Evolutionary conservation across 2,329 filamentous ascomycete species (phyloP).

Genomic region (Nannizziopsis arthrosporioides): DNA sequence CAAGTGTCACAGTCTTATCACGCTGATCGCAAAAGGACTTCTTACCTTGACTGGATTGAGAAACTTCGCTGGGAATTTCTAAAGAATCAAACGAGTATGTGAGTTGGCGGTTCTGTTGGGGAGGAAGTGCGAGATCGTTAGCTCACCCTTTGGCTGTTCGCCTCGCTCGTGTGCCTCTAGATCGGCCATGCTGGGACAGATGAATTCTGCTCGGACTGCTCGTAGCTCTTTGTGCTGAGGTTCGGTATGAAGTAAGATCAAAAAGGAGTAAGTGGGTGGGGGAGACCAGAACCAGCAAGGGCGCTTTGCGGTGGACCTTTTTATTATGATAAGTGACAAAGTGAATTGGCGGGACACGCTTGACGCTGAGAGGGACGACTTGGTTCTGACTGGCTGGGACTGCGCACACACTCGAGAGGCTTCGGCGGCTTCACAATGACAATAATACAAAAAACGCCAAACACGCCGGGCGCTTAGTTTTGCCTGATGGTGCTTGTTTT

Average conservation of each 20-base stretch:
- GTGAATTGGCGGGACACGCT: conserved; percentile 1
- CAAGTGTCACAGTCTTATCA: too few species aligned
- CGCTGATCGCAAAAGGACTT: background rate
- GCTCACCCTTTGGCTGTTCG: conserved; percentile 5
- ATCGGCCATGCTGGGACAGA: conserved; percentile 3
- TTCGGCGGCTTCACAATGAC: too few species aligned
- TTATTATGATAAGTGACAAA: background rate
- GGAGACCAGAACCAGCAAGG: background rate
- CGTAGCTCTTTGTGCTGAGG: background rate
- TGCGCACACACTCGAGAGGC: too few species aligned
- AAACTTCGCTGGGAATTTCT: background rate
- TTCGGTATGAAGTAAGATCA: background rate
- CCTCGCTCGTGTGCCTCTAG: background rate
- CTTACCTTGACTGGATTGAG: background rate
- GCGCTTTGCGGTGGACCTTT: background rate
- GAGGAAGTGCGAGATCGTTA: background rate
- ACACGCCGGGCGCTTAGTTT: too few species aligned
- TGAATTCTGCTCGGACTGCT: background rate
- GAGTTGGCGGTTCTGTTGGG: background rate
- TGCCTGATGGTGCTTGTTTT: too few species aligned
- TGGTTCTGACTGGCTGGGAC: too few species aligned
- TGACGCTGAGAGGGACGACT: background rate
- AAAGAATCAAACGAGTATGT: background rate
- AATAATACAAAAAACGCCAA: too few species aligned
- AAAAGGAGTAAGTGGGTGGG: conserved; percentile 1